These are phyloP conservation scores for Suillus occidentalis DNA, from an alignment of 768 basidiomycete species.

Conservation along the genomic window DNA sequence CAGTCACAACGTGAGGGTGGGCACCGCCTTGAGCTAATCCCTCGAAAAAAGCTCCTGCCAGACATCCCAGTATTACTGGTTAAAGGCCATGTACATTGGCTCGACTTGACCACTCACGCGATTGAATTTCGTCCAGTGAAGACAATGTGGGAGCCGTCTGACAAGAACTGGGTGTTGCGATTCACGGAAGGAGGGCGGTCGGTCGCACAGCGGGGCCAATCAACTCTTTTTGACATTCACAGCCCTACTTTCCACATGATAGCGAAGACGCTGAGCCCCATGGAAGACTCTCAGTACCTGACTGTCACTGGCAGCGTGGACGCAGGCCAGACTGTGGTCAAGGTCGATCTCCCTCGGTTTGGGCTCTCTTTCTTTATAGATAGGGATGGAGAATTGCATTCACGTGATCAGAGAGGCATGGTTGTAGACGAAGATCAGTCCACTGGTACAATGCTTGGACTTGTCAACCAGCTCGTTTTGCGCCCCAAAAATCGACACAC, in stretches of 20 bases:
- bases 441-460: slow-evolving; percentile 41
- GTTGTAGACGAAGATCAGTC: slow-evolving; percentile 38
- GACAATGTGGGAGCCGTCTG: slow-evolving; percentile 15
- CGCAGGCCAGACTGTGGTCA: slow-evolving; percentile 12
- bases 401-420: slow-evolving; percentile 37
- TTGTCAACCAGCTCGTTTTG: slow-evolving; percentile 37
- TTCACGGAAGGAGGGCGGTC: slow-evolving; percentile 2
- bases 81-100: slow-evolving; percentile 21
- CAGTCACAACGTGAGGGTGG: background rate
- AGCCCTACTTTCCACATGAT: slow-evolving; percentile 23
- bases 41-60: slow-evolving; percentile 9
- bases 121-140: slow-evolving; percentile 22
- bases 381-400: slow-evolving; percentile 29
- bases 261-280: slow-evolving; percentile 9
- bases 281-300: slow-evolving; percentile 17
- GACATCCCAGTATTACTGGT: slow-evolving; percentile 22
- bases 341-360: slow-evolving; percentile 35
- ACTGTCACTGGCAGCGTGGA: slow-evolving; percentile 12
- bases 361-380: slow-evolving; percentile 39
- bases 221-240: slow-evolving; percentile 17
- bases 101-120: slow-evolving; percentile 12
- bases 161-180: slow-evolving; percentile 18
- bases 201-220: background rate
- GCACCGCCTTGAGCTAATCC: slow-evolving; percentile 19
- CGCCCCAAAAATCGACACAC: slow-evolving; percentile 19